These are phyloP conservation scores for Calonectria ilicicola DNA, from an alignment of 2,329 filamentous ascomycete genomes.

Conservation along the genomic window DNA sequence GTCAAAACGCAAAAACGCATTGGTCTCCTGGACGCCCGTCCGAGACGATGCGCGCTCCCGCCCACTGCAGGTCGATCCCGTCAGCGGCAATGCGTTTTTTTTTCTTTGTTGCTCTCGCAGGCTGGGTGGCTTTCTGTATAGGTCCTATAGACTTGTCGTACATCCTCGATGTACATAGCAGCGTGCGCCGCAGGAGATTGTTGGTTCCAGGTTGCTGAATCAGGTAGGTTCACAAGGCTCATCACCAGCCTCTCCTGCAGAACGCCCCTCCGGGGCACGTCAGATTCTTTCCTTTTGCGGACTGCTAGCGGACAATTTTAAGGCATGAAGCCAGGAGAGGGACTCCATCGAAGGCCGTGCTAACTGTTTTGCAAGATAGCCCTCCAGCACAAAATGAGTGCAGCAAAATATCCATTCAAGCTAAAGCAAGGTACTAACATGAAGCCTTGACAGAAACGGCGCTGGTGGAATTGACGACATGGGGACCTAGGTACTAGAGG, in stretches of 20 bases:
- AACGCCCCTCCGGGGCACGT: not conserved
- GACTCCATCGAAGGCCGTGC: conserved; percentile 2
- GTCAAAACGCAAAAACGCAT: conserved; percentile 22
- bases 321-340: not conserved
- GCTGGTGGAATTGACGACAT: conserved; percentile 25
- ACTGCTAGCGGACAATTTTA: conserved; percentile 1
- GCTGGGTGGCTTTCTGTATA: not conserved
- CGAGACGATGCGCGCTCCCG: conserved; percentile 28
- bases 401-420: conserved; percentile 13
- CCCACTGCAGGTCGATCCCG: conserved; percentile 29
- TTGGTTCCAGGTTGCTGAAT: conserved; percentile 21
- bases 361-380: conserved; percentile 5
- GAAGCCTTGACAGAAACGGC: conserved; percentile 21
- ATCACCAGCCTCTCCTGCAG: conserved; percentile 2
- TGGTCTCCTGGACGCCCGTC: conserved; percentile 26
- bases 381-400: conserved; percentile 12
- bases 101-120: not conserved
- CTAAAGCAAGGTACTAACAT: conserved; percentile 25
- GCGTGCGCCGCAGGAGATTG: not conserved
- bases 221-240: conserved; percentile 21
- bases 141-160: not conserved
- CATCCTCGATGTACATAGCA: not conserved
- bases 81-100: not conserved
- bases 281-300: conserved; percentile 10
- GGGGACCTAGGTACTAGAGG: conserved; percentile 8